These are phyloP conservation scores for Ziziphus jujuba DNA, from an alignment of 306 rosid species.

Conservation along the genomic window DNA sequence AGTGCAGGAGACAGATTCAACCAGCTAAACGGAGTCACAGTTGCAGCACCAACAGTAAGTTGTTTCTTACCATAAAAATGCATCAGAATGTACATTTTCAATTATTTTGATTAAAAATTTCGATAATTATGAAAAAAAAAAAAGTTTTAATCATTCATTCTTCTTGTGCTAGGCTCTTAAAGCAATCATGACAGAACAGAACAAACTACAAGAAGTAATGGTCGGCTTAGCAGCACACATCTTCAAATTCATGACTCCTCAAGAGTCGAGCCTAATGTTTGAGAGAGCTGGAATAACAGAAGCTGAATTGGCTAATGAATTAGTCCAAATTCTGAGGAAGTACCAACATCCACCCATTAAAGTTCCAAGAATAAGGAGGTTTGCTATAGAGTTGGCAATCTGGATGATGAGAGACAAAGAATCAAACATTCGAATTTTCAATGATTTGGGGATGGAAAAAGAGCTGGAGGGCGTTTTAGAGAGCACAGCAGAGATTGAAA, in stretches of 20 bases:
- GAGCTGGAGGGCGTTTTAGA: constrained; percentile 74
- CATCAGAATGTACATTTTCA: constrained; percentile 11
- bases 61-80: not conserved
- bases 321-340: constrained; percentile 61
- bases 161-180: constrained; percentile 47
- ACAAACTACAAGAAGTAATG: constrained; percentile 92
- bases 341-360: constrained; percentile 64
- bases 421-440: constrained; percentile 48
- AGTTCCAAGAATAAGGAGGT: constrained; percentile 87
- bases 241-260: constrained; percentile 59
- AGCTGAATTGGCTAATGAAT: constrained; percentile 48
- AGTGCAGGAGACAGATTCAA: constrained; percentile 56
- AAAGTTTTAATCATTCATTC: not conserved
- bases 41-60: constrained; percentile 83
- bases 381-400: constrained; percentile 68
- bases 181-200: constrained; percentile 66
- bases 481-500: constrained; percentile 96
- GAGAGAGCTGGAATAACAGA: constrained; percentile 56
- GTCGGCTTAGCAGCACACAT: constrained; percentile 77
- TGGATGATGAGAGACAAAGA: constrained; percentile 86
- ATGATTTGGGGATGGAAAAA: constrained; percentile 51
- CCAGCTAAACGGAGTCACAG: constrained; percentile 52
- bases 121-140: not conserved
- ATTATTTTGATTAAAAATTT: not conserved
- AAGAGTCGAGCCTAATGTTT: constrained; percentile 63